These are phyloP conservation scores for Lepidium africanum DNA, from an alignment of 345 rosid species.

Conservation along the genomic window DNA sequence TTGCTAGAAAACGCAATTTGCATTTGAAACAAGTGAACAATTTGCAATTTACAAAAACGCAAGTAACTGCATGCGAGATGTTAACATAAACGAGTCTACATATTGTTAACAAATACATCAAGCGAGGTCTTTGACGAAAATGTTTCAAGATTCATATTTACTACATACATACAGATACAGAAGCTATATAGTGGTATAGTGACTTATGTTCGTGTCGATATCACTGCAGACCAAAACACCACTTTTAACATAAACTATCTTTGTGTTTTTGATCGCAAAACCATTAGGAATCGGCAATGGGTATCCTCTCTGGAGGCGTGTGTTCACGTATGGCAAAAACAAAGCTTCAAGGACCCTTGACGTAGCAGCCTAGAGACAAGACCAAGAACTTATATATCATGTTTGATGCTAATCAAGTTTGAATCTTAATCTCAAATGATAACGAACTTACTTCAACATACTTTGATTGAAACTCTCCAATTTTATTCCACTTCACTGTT, in stretches of 20 bases:
- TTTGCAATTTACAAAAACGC: no score
- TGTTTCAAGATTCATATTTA: no score
- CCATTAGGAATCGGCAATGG: constrained; percentile 50
- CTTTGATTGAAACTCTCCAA: constrained; percentile 45
- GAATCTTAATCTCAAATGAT: background rate
- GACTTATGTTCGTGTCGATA: background rate
- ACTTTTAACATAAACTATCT: constrained; percentile 30
- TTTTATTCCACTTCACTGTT: constrained; percentile 47
- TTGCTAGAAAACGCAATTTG: no score
- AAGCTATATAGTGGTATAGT: background rate
- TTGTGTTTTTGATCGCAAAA: constrained; percentile 35
- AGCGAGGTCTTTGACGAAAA: no score
- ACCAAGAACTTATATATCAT: background rate
- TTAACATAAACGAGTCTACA: no score
- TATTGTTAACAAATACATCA: no score
- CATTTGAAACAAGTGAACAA: no score
- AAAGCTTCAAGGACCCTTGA: constrained; percentile 36
- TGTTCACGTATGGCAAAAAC: constrained; percentile 53
- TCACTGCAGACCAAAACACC: constrained; percentile 43
- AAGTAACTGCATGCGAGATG: no score
- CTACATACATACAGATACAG: background rate
- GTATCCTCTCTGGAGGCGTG: constrained; percentile 44
- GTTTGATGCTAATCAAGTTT: background rate
- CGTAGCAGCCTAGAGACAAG: constrained; percentile 36
- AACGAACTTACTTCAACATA: constrained; percentile 39